These are phyloP conservation scores for Epichloe bromicola DNA, from an alignment of 2,329 filamentous ascomycete species.

Conservation along the genomic window DNA sequence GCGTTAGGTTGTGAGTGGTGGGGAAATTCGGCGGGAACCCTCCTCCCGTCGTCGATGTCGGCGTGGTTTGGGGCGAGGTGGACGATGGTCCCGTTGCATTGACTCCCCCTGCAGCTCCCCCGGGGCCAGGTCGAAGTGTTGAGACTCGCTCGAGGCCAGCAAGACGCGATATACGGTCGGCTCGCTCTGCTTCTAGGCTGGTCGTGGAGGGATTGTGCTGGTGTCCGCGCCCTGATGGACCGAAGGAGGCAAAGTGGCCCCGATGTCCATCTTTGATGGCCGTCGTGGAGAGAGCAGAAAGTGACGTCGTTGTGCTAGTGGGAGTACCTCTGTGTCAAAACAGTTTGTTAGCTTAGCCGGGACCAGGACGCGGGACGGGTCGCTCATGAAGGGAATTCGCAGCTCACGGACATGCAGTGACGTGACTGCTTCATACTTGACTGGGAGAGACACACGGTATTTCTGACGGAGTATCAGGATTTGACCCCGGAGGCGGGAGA, in stretches of 20 bases:
- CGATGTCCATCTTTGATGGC: conserved; percentile 95
- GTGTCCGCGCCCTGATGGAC: conserved; percentile 40
- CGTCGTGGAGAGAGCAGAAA: conserved; percentile 82
- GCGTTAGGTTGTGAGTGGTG: conserved; percentile 30
- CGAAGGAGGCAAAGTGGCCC: conserved; percentile 49
- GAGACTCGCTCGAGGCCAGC: conserved; percentile 82
- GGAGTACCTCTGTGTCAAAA: conserved; percentile 51
- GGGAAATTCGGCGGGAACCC: conserved; percentile 27
- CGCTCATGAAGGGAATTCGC: not conserved
- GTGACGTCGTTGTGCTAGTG: conserved; percentile 81
- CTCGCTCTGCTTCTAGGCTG: conserved; percentile 80
- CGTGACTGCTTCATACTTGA: not conserved
- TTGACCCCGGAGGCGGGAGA: conserved; percentile 68
- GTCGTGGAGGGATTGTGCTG: conserved; percentile 48
- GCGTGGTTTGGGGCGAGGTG: conserved; percentile 35
- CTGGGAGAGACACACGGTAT: conserved; percentile 53
- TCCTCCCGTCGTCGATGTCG: conserved; percentile 30
- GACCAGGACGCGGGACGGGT: not conserved
- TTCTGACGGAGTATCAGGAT: conserved; percentile 77
- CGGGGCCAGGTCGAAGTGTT: conserved; percentile 48
- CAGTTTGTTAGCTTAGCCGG: not conserved
- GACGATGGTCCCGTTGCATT: conserved; percentile 18
- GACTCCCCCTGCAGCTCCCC: conserved; percentile 19
- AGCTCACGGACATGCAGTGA: not conserved
- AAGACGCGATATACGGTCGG: conserved; percentile 87